Evolutionary conservation across 768 basidiomycete species (phyloP).

Genomic region (Harrya chromipes): DNA sequence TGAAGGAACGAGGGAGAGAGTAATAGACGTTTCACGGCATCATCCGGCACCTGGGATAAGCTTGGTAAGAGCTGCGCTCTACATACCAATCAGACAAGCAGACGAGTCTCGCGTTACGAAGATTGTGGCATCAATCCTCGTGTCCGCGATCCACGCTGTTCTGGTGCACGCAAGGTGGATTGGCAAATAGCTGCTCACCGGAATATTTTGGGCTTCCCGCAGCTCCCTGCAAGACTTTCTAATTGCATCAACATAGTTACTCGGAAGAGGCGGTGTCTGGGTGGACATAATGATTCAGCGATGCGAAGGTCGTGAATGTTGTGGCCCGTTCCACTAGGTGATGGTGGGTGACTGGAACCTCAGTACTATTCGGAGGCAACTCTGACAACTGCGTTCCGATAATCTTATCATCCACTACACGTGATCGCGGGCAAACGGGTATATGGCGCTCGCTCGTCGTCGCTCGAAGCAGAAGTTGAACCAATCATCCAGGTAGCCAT

Average conservation of each 20-base stretch:
- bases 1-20: slow-evolving; percentile 59
- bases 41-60: slow-evolving; percentile 48
- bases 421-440: slow-evolving; percentile 15
- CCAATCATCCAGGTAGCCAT: slow-evolving; percentile 8
- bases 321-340: no score
- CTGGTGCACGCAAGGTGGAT: slow-evolving; percentile 1
- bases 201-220: slow-evolving; percentile 46
- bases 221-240: slow-evolving; percentile 50
- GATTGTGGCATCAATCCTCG: neutral
- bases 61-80: slow-evolving; percentile 10
- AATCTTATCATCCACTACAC: slow-evolving; percentile 12
- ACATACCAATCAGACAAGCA: neutral
- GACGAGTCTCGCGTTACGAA: neutral
- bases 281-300: slow-evolving; percentile 10
- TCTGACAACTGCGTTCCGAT: no score
- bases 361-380: no score
- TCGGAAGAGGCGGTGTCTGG: slow-evolving; percentile 43
- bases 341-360: no score
- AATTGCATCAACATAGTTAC: slow-evolving; percentile 47
- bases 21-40: slow-evolving; percentile 59
- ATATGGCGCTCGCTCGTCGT: no score
- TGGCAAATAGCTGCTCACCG: slow-evolving; percentile 38
- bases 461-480: no score
- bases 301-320: neutral
- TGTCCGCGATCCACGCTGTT: neutral